These are phyloP conservation scores for Fusarium robinianum DNA, from an alignment of 2,329 filamentous ascomycete genomes.

Conservation along the genomic window DNA sequence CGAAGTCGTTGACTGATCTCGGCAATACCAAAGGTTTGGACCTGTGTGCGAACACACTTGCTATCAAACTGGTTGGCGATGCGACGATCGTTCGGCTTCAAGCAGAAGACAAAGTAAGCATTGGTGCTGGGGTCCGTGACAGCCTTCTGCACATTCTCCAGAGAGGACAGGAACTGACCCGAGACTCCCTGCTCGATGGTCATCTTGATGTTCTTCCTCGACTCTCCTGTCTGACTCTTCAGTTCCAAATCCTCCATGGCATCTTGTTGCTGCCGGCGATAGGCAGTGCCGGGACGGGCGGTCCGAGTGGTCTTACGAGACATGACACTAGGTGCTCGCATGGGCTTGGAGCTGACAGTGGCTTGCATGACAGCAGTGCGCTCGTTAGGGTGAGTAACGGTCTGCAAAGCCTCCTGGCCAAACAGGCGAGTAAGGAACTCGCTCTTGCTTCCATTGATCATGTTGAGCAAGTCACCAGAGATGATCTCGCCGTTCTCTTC, in stretches of 20 bases:
- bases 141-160: conserved; percentile 90
- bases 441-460: conserved; percentile 86
- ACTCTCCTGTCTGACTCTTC: conserved; percentile 53
- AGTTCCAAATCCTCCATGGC: conserved; percentile 54
- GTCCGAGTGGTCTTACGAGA: conserved; percentile 67
- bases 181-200: conserved; percentile 79
- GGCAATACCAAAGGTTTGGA: conserved; percentile 94
- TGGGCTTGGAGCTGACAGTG: conserved; percentile 92
- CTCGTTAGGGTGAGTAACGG: conserved; percentile 90
- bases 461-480: conserved; percentile 91
- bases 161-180: conserved; percentile 84
- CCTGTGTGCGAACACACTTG: conserved; percentile 93
- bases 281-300: conserved; percentile 40
- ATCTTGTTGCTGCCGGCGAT: conserved; percentile 48
- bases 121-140: conserved; percentile 83
- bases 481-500: conserved; percentile 98
- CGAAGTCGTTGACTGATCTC: conserved; percentile 94
- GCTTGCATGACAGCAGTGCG: conserved; percentile 91
- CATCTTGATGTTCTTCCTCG: conserved; percentile 49
- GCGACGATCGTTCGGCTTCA: conserved; percentile 95
- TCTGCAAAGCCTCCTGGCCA: conserved; percentile 93
- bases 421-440: conserved; percentile 89
- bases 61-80: conserved; percentile 99
- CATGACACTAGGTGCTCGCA: conserved; percentile 91
- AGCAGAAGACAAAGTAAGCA: conserved; percentile 92